These are phyloP conservation scores for Leccinum barrowsii DNA, from an alignment of 768 basidiomycete species.

Conservation along the genomic window DNA sequence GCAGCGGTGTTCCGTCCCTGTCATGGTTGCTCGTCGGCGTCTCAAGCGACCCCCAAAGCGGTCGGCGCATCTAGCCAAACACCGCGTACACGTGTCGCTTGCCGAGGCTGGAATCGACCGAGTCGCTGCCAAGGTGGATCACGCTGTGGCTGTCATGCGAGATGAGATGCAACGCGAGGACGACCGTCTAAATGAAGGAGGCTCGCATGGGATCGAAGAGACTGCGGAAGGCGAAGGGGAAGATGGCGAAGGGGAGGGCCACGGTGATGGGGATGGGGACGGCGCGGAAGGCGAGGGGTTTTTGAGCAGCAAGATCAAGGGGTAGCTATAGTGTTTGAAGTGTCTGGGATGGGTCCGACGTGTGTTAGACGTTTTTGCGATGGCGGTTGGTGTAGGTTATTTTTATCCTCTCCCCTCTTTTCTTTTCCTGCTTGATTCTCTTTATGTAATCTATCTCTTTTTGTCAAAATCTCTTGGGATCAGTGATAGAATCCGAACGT, in stretches of 20 bases:
- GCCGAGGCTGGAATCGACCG: constrained; percentile 86
- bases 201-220: constrained; percentile 18
- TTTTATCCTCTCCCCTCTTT: background rate
- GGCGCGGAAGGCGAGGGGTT: constrained; percentile 32
- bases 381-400: background rate
- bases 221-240: constrained; percentile 25
- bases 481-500: background rate
- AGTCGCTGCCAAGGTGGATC: constrained; percentile 80
- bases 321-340: constrained; percentile 1
- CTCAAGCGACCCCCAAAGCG: constrained; percentile 84
- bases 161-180: constrained; percentile 74
- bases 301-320: constrained; percentile 23
- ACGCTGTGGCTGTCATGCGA: constrained; percentile 78
- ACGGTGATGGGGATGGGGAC: constrained; percentile 17
- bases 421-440: background rate
- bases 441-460: background rate
- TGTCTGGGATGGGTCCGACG: background rate
- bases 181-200: constrained; percentile 29
- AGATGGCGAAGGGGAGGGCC: constrained; percentile 18
- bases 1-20: constrained; percentile 90
- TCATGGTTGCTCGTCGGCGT: constrained; percentile 92
- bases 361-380: background rate
- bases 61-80: constrained; percentile 74
- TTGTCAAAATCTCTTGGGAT: background rate
- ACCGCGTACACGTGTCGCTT: constrained; percentile 80